phyloP scores from a whole-genome alignment of 208 protist species.

The Zelonia costaricensis region DNA sequence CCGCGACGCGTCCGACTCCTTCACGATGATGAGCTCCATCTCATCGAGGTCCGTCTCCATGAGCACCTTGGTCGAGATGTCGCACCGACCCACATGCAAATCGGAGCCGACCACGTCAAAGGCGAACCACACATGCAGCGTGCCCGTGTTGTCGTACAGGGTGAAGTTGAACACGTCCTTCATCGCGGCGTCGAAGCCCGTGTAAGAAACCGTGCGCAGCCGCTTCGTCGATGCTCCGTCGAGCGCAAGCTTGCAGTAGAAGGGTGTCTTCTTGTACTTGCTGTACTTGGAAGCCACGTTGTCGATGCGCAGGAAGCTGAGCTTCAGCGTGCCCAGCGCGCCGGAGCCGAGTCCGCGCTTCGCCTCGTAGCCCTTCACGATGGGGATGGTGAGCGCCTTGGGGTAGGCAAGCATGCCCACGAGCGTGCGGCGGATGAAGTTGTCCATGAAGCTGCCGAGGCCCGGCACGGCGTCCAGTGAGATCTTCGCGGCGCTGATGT shows the following conservation, averaged over 20 bases:
- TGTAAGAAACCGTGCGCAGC: slow-evolving; percentile 49
- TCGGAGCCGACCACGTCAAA: slow-evolving; percentile 70
- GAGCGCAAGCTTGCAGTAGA: slow-evolving; percentile 61
- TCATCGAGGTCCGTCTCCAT: slow-evolving; percentile 38
- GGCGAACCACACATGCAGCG: slow-evolving; percentile 65
- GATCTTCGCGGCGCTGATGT: slow-evolving; percentile 54
- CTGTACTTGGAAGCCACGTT: slow-evolving; percentile 47
- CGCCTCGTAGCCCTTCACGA: slow-evolving; percentile 54
- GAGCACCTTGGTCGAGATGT: slow-evolving; percentile 44
- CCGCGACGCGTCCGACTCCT: slow-evolving; percentile 30
- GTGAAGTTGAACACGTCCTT: slow-evolving; percentile 59
- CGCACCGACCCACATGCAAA: slow-evolving; percentile 51
- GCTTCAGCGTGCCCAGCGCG: slow-evolving; percentile 58
- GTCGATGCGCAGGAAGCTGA: slow-evolving; percentile 47
- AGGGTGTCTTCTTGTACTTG: slow-evolving; percentile 67
- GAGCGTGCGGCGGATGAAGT: slow-evolving; percentile 73
- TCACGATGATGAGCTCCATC: slow-evolving; percentile 41
- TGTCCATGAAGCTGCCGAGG: slow-evolving; percentile 56
- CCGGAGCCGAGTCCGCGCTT: slow-evolving; percentile 37
- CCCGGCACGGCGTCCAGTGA: slow-evolving; percentile 66
- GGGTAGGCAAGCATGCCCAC: slow-evolving; percentile 64
- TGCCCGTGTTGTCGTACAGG: slow-evolving; percentile 58
- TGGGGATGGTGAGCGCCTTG: slow-evolving; percentile 51
- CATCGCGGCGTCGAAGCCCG: slow-evolving; percentile 45
- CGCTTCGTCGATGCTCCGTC: slow-evolving; percentile 40